Percentiles rank a stretch among this genome's conserved stretches.
Conservation (phyloP, 1,284 basidiomycete species). For the Salmacisia buchloeana region DNA sequence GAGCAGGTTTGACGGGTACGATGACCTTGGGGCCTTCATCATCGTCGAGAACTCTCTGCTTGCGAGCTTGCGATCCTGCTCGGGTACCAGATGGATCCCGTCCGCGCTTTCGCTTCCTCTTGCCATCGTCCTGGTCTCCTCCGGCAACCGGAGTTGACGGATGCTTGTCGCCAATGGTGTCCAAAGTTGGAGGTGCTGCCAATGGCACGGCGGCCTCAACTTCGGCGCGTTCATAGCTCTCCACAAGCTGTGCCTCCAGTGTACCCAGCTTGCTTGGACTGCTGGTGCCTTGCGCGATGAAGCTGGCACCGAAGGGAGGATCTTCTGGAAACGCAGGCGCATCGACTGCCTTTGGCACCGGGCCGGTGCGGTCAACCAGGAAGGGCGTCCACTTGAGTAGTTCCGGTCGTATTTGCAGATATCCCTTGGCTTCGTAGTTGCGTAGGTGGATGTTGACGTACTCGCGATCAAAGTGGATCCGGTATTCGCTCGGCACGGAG, state of each 20-base stretch:
- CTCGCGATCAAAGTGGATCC: constrained; percentile 69
- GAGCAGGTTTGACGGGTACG: not conserved
- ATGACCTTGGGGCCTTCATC: not conserved
- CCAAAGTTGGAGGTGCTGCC: too few relatives aligned
- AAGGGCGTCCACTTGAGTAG: constrained; percentile 94
- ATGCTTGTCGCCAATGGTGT: not conserved
- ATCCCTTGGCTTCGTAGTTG: constrained; percentile 71
- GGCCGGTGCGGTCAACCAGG: constrained; percentile 55
- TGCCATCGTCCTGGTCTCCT: not conserved
- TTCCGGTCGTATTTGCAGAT: constrained; percentile 73
- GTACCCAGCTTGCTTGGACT: not conserved
- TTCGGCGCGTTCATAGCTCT: constrained; percentile 6
- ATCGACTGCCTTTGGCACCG: not conserved
- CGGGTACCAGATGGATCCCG: not conserved
- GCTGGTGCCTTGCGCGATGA: not conserved
- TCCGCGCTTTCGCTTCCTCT: not conserved
- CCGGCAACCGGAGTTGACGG: not conserved
- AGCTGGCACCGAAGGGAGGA: not conserved
- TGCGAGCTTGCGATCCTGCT: too few relatives aligned
- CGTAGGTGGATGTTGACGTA: constrained; percentile 66
- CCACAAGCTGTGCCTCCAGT: constrained; percentile 1
- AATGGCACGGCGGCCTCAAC: not conserved
- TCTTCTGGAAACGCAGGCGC: not conserved
- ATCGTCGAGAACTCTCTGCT: not conserved
- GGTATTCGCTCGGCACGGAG: constrained; percentile 67